Percentiles rank a stretch among this genome's conserved stretches.
Evolutionary conservation across 2,329 filamentous ascomycete genomes (phyloP).

Genomic region (Microsporum audouinii): DNA sequence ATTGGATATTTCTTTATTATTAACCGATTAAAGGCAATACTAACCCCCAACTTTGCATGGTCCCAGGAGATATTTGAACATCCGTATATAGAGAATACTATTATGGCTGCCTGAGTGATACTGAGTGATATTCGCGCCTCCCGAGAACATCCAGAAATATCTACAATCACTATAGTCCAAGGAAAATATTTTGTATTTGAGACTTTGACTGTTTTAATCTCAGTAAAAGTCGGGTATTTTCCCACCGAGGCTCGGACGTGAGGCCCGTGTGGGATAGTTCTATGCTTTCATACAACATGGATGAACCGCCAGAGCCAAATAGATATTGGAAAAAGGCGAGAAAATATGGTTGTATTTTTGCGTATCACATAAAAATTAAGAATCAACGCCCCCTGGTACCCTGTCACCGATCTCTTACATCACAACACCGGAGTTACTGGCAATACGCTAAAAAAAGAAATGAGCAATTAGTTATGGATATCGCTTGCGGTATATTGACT

Average conservation of each 20-base stretch:
- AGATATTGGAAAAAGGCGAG: constrained; percentile 2
- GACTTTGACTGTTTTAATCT: neutral
- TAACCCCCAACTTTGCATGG: no score
- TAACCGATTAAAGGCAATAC: neutral
- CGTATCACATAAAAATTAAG: constrained; percentile 15
- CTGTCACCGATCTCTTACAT: constrained; percentile 58
- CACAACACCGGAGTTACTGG: constrained; percentile 98
- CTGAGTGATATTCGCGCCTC: no score
- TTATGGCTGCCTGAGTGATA: neutral
- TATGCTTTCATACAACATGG: neutral
- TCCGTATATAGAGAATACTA: no score
- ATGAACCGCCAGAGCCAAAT: neutral
- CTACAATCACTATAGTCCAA: neutral
- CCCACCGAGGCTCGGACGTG: constrained; percentile 1
- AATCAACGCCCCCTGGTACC: constrained; percentile 10
- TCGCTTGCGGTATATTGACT: neutral
- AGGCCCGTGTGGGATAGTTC: neutral
- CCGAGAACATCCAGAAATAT: neutral
- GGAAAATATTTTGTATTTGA: neutral
- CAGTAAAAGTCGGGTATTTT: neutral
- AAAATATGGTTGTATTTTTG: constrained; percentile 11
- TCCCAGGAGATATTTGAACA: no score
- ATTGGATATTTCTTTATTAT: neutral
- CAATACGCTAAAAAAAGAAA: constrained; percentile 63
- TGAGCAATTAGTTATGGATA: neutral